Base-by-base conservation (phyloP, 2,329 filamentous ascomycete species). In the Fonsecaea nubica region DNA sequence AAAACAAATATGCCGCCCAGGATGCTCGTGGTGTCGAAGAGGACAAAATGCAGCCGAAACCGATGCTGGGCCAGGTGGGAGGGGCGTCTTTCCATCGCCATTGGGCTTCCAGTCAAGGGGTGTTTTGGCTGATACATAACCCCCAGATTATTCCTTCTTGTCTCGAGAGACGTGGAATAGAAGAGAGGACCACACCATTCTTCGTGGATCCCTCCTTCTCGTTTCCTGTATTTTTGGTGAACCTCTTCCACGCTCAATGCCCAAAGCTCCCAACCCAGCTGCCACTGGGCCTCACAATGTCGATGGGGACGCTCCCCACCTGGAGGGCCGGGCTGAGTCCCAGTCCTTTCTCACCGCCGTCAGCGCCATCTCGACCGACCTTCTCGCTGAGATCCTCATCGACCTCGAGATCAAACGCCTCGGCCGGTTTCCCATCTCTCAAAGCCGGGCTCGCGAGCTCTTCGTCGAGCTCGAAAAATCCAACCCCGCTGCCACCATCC, bases 401-500 rank as follows among this genome's bases (percentile, higher is more conserved):
- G 8, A 50, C 0, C n/a, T 42, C 32, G 30, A 58, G 55, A 42
- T 69, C 66, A 10, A 56, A 56, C 13, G 52, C 40, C 36, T 62
- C 54, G 4, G 64, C 67, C 15, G 52, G 30, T 13, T 53, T 57
- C 2, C 54, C 66, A 10, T 70, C 70, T 33, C 64, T 52, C 48
- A 68, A 50, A 10, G 54, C 67, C 13, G 71, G 70, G 56, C 63
- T 71, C 9, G 64, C 60, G 15, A 73, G 59, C 62, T 73, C 71
- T 63, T 73, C 71, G 50, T 73, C 71, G 10, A 73, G 67, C 54
- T 73, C 71, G 53, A 73, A 73, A 45, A 73, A 73, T 7, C 71
- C 71, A 13, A 72, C 67, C 18, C 69, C 69, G 21, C 63, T 66
- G 15, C 67, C 69, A 8, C 66, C 69, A 15, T 69, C 65, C 12